These are phyloP conservation scores for Leccinum variabile DNA, from an alignment of 1,284 basidiomycete genomes.

Conservation along the genomic window DNA sequence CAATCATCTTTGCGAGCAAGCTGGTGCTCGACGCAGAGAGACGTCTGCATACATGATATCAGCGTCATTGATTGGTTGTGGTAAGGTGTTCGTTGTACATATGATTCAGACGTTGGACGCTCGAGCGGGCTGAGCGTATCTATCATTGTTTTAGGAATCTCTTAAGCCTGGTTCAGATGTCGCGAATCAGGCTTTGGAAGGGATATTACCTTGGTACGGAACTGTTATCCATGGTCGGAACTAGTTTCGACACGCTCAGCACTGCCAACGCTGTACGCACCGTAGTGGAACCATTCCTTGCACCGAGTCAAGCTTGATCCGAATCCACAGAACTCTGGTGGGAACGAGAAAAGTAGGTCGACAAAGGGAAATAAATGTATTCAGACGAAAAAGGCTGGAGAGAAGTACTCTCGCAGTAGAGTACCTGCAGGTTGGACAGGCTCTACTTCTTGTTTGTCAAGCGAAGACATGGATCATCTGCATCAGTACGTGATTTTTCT, in stretches of 20 bases:
- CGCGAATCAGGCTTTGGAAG: slow-evolving; percentile 57
- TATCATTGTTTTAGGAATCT: slow-evolving; percentile 43
- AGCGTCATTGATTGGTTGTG: slow-evolving; percentile 75
- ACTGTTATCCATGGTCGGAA: slow-evolving; percentile 81
- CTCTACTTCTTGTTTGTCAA: no score
- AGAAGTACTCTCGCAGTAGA: no score
- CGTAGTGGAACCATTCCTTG: no score
- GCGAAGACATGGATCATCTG: no score
- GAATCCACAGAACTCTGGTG: no score
- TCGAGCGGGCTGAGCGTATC: background rate
- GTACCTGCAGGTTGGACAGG: no score
- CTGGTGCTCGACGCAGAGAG: slow-evolving; percentile 51
- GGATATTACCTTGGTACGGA: slow-evolving; percentile 76
- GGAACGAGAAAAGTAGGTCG: no score
- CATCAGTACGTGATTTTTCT: no score
- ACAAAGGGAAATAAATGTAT: no score
- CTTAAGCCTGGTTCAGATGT: slow-evolving; percentile 76
- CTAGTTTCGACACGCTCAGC: slow-evolving; percentile 51
- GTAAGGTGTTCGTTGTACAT: slow-evolving; percentile 37
- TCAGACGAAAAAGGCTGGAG: no score
- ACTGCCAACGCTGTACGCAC: no score
- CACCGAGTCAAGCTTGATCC: no score
- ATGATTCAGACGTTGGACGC: background rate
- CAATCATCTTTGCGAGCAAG: slow-evolving; percentile 76
- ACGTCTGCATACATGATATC: slow-evolving; percentile 81